Base-by-base conservation (phyloP, 345 rosid species). In the Linum tenue region DNA sequence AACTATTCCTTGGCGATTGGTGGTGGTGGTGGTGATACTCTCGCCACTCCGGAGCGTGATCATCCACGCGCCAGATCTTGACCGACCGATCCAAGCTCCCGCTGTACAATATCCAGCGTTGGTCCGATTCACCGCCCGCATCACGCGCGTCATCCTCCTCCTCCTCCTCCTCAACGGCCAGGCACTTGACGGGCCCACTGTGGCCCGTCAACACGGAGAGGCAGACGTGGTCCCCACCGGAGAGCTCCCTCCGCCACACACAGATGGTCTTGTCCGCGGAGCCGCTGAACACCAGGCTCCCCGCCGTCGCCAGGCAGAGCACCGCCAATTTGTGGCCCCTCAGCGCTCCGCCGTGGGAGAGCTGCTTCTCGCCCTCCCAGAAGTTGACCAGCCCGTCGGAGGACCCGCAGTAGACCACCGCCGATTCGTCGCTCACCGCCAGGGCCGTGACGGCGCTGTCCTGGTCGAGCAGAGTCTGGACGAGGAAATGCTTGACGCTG, bases 31-130 rank as follows among this genome's bases (percentile, higher is more conserved):
- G 2, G 44, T 31, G 22, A 53, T 50, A 40, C 44, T 68, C 72
- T 7, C 67, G 59, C 61, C 59, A 50, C 17, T 63, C 70, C 36
- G 78, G 71, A 58, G 67, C 67, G 67, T 75, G 72, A 39, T 84
- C 88, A 0, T 72, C 59, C 68, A 90, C 92, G 75, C 89, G 86
- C 99, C 99, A 94, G 5, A 90, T 85, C 57, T 86, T 88, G 39
- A 94, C 95, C 6, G 97, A 83, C 67, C 76, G 83, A 15, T 94
- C 97, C 60, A 94, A 65, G 57, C 99, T 94, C 31, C 99, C 99
- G 14, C 95, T 94, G 38, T 86, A 88, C 44, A 90, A 82, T 50
- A 64, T 81, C 86, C 90, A 88, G 70, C 81, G 78, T 7, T 68
- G 77, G 48, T 89, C 83, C 31, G 31, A 22, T 0, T 50, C 55